Conservation (phyloP, 805 yeast species). For the Grigorovia humatica region DNA sequence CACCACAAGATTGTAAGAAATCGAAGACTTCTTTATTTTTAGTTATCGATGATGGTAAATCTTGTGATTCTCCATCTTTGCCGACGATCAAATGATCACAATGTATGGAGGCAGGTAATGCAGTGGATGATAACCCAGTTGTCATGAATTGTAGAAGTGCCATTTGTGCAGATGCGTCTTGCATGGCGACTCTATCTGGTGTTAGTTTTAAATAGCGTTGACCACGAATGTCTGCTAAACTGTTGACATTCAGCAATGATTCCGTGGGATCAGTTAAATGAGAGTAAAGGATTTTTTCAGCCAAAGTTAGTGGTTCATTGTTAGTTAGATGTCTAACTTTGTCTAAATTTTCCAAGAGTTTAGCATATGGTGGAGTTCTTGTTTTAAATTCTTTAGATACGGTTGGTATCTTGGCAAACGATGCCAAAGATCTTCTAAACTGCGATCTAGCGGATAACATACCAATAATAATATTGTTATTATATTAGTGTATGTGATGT, state of each 20-base stretch:
- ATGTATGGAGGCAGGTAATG: constrained; percentile 92
- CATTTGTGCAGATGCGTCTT: constrained; percentile 99
- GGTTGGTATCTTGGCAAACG: constrained; percentile 14
- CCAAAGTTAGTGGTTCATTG: constrained; percentile 74
- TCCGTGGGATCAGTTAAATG: constrained; percentile 87
- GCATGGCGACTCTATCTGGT: constrained; percentile 99
- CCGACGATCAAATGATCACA: constrained; percentile 98
- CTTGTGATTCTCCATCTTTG: constrained; percentile 80
- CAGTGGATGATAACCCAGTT: constrained; percentile 77
- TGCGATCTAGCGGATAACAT: constrained; percentile 19
- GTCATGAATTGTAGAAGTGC: constrained; percentile 98
- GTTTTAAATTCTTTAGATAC: constrained; percentile 54
- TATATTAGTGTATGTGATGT: too few relatives aligned
- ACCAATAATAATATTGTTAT: neutral
- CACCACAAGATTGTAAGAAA: constrained; percentile 85
- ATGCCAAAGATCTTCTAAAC: constrained; percentile 20
- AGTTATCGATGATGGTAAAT: constrained; percentile 68
- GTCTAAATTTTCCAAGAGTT: constrained; percentile 53
- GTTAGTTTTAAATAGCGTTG: constrained; percentile 79
- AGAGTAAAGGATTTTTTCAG: constrained; percentile 89
- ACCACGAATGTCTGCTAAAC: constrained; percentile 60
- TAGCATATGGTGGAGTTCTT: constrained; percentile 82
- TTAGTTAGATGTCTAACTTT: constrained; percentile 55
- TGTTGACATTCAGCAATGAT: constrained; percentile 43
- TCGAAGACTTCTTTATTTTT: constrained; percentile 93